These are phyloP conservation scores for Coniella lustricola DNA, from an alignment of 2,329 filamentous ascomycete genomes.

Conservation along the genomic window DNA sequence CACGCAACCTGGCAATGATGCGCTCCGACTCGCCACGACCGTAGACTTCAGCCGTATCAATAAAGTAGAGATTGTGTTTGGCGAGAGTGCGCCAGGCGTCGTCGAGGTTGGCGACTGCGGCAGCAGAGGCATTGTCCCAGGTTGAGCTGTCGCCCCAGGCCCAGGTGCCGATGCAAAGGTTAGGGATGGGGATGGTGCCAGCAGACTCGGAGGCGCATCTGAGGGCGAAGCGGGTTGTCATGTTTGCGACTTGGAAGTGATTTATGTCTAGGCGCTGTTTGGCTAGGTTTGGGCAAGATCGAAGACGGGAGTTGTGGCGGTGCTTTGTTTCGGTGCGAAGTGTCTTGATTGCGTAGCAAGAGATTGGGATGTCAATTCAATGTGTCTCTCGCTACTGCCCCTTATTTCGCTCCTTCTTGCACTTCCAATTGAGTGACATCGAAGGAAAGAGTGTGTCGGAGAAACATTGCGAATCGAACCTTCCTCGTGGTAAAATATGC, in stretches of 20 bases:
- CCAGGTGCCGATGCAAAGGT: slow-evolving; percentile 70
- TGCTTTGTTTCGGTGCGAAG: too few relatives aligned
- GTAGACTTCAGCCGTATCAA: slow-evolving; percentile 38
- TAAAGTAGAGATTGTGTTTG: slow-evolving; percentile 31
- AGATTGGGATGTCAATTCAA: too few relatives aligned
- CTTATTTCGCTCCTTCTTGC: too few relatives aligned
- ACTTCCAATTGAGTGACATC: too few relatives aligned
- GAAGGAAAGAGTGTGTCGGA: too few relatives aligned
- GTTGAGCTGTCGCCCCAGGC: slow-evolving; percentile 66
- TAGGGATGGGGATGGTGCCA: slow-evolving; percentile 17
- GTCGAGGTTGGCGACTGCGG: slow-evolving; percentile 64
- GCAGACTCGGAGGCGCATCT: slow-evolving; percentile 16
- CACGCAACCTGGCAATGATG: slow-evolving; percentile 26
- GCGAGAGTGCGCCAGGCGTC: slow-evolving; percentile 32
- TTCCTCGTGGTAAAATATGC: too few relatives aligned
- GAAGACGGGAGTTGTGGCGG: too few relatives aligned
- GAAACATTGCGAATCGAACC: too few relatives aligned
- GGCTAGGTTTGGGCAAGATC: background rate
- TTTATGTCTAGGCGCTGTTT: background rate
- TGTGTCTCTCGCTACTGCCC: too few relatives aligned
- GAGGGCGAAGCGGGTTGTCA: slow-evolving; percentile 14
- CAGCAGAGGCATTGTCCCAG: slow-evolving; percentile 70
- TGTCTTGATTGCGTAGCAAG: too few relatives aligned
- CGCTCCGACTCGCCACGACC: slow-evolving; percentile 34
- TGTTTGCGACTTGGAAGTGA: slow-evolving; percentile 7